Evolutionary conservation across 768 basidiomycete genomes (phyloP).

Genomic region (Austroboletus festivus): DNA sequence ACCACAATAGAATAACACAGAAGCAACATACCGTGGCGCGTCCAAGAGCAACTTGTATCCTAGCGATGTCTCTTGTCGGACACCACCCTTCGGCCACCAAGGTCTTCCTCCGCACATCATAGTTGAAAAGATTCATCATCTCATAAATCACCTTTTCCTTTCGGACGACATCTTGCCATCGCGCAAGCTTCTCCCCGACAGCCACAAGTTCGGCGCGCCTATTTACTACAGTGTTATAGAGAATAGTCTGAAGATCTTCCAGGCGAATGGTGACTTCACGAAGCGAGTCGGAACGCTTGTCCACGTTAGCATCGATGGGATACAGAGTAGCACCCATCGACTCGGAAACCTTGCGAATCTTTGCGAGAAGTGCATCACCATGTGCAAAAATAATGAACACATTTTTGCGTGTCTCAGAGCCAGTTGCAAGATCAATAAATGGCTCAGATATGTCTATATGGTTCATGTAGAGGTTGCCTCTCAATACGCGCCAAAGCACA

Average conservation of each 20-base stretch:
- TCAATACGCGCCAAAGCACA: constrained; percentile 94
- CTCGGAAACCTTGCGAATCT: constrained; percentile 97
- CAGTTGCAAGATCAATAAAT: constrained; percentile 84
- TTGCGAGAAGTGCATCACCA: constrained; percentile 85
- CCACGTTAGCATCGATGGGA: constrained; percentile 91
- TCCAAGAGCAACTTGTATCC: constrained; percentile 82
- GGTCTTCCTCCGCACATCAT: constrained; percentile 90
- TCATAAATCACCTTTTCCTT: constrained; percentile 97
- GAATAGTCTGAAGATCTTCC: constrained; percentile 85
- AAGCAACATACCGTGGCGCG: constrained; percentile 69
- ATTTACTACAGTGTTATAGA: constrained; percentile 85
- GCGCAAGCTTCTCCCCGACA: constrained; percentile 79
- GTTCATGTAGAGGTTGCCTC: constrained; percentile 99
- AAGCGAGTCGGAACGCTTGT: constrained; percentile 87
- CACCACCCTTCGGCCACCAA: constrained; percentile 98
- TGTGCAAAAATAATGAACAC: constrained; percentile 99
- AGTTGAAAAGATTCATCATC: constrained; percentile 93
- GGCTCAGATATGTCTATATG: constrained; percentile 92
- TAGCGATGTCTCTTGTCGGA: constrained; percentile 85
- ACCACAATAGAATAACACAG: background rate
- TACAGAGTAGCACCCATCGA: constrained; percentile 99
- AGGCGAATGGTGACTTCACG: constrained; percentile 84
- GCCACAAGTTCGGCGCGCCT: constrained; percentile 79
- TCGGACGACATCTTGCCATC: constrained; percentile 91
- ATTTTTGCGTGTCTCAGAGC: constrained; percentile 87